Base-by-base conservation (phyloP, 192 early-diverging fungal genomes). In the Backusella liffmaniae region DNA sequence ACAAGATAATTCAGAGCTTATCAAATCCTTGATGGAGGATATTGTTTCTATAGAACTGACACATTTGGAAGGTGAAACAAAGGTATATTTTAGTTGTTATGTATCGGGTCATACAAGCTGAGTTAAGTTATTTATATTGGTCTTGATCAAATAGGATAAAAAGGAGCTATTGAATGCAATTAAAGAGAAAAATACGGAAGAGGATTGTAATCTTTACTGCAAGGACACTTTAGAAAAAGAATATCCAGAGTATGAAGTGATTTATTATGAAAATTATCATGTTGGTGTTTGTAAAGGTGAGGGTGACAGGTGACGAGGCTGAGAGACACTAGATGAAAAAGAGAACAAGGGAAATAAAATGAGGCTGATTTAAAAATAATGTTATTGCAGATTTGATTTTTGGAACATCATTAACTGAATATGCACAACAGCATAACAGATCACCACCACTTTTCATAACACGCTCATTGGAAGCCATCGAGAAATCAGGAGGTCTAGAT, bases 221-320 rank as follows among this genome's bases (percentile, higher is more conserved):
- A 62, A 62, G 23, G 56, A 62, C 29, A 62, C 23, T 29, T 29
- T 29, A 29, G 56, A 62, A 29, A 62, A 62, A 29, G 26, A 62
- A 62, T 62, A 62, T 62, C 23, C 18, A 62, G 26, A 62, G 7
- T 51, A 53, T 21, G 65, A 73, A 32, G 35, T 42, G 8, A 41
- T 74, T 6, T 74, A 74, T 56, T 81, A 81, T 56, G 23, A 70
- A 26, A 77, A 81, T 66, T 68, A 69, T 49, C 72, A 73, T 70
- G 75, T 74, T 7, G 80, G 80, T 41, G 51, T 73, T 12, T 81
- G 72, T 9, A 81, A 81, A 81, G 80, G 80, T 77, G 66, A 70
- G 66, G 26, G 3, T 62, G 56, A 4, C 56, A 62, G 56, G 56
- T 62, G 56, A 62, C 4, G 56, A 29, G 56, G 56, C 56, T 62